Evolutionary conservation across 768 basidiomycete species (phyloP), one percentile per base, ranked within the genome.

Genomic region (Kondoa subrosea): DNA sequence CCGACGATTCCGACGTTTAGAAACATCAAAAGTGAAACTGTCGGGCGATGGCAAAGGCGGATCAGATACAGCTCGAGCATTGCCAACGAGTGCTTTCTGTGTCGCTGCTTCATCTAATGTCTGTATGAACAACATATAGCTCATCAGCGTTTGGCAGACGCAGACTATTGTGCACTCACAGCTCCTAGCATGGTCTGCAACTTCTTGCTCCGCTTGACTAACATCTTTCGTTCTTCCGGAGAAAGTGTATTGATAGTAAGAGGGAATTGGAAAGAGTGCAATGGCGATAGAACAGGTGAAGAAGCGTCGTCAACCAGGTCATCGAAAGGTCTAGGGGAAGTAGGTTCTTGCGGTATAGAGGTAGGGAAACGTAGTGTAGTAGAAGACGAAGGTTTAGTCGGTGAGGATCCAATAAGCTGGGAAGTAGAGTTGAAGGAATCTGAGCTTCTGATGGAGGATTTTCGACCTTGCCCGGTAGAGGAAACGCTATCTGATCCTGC

Each of bases 141-240:
- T 8, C n/a, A 31, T 0, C 40, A 64, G 2, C 65, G 29, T 0
- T 57, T 65, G 17, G 34, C 30, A 30, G 31, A 27, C 2, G 63
- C 64, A 31, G 70, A 62, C 0, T 2, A n/a, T 62, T 68, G 67
- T 29, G 66, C 66, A 17, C 69, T 31, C 15, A 63, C 34, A n/a
- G 50, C 62, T 4, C 72, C 72, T 8, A 72, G 66, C 31, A 72
- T 14, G 2, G 56, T 56, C 50, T 72, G 66, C 25, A 72, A 64
- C 62, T 72, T 72, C 60, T 70, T 71, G 50, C 59, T 69, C 50
- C 68, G 15, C 57, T 60, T 14, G 0, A 72, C 68, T 17, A 69
- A 63, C 21, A 62, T 68, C 16, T 68, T 62, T 34, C 64, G 66
- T 29, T 71, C 64, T 14, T 32, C 14, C 2, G 50, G n/a, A 4